These are phyloP conservation scores for Populus hybrid DNA, from an alignment of 441 rosid genomes.

Conservation along the genomic window DNA sequence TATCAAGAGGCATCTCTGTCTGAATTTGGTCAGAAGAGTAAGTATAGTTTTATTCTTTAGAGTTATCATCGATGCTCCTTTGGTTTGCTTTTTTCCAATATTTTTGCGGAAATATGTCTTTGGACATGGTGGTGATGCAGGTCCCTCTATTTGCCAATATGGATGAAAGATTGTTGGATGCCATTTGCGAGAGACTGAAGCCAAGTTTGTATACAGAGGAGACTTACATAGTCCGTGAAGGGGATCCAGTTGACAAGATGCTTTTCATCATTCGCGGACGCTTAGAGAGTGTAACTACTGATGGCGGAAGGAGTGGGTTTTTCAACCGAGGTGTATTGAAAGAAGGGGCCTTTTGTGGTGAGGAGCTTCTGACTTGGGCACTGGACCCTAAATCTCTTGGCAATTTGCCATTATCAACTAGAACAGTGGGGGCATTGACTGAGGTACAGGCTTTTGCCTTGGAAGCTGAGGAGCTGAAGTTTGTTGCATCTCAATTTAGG, in stretches of 20 bases:
- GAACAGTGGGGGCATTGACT: conserved; percentile 63
- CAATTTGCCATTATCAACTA: conserved; percentile 61
- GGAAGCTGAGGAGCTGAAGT: conserved; percentile 85
- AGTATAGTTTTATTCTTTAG: conserved; percentile 11
- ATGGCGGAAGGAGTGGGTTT: conserved; percentile 94
- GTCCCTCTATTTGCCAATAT: conserved; percentile 92
- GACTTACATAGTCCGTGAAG: conserved; percentile 88
- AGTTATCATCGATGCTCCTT: background rate
- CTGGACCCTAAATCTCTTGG: conserved; percentile 60
- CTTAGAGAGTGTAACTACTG: conserved; percentile 89
- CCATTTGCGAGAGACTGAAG: conserved; percentile 86
- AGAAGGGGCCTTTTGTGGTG: conserved; percentile 86
- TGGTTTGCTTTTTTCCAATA: background rate
- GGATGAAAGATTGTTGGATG: conserved; percentile 89
- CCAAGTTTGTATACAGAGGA: conserved; percentile 79
- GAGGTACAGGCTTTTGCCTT: conserved; percentile 93
- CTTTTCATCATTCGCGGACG: conserved; percentile 84
- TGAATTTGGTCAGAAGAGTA: conserved; percentile 89
- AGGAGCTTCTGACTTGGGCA: conserved; percentile 82
- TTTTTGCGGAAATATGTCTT: too few species aligned
- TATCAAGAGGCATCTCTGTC: conserved; percentile 89
- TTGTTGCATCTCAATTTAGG: conserved; percentile 86
- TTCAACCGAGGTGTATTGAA: conserved; percentile 70
- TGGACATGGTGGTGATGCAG: conserved; percentile 24
- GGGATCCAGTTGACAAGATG: conserved; percentile 94